Evolutionary conservation across 2,329 filamentous ascomycete species (phyloP).

Genomic region (Cercospora sojina): DNA sequence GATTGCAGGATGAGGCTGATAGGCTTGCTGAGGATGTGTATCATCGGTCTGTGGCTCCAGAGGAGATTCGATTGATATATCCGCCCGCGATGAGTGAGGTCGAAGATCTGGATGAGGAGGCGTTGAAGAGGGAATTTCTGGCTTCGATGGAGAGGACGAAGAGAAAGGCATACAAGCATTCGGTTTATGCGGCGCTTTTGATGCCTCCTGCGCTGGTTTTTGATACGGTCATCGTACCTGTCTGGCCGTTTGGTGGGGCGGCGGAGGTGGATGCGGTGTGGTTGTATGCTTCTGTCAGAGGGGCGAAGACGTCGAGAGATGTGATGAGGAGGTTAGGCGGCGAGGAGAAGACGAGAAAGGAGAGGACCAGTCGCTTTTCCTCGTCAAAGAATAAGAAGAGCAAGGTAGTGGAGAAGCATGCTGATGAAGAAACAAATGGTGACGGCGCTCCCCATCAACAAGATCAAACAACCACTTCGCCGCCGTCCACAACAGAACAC

Average conservation of each 20-base stretch:
- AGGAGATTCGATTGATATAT: constrained; percentile 46
- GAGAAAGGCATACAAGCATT: constrained; percentile 44
- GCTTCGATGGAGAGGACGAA: constrained; percentile 45
- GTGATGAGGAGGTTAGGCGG: constrained; percentile 42
- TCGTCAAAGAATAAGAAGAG: not conserved
- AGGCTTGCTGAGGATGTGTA: constrained; percentile 36
- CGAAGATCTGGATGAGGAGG: constrained; percentile 27
- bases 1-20: constrained; percentile 24
- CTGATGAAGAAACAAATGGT: not conserved
- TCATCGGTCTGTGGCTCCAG: constrained; percentile 41
- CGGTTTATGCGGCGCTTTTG: constrained; percentile 46
- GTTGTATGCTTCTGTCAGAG: constrained; percentile 47
- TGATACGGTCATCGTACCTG: constrained; percentile 38
- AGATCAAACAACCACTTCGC: not conserved
- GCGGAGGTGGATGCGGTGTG: constrained; percentile 41
- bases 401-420: not conserved
- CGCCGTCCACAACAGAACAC: not conserved
- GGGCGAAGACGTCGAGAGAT: constrained; percentile 43
- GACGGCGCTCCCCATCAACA: not conserved
- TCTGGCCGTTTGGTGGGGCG: constrained; percentile 43
- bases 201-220: constrained; percentile 41
- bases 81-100: constrained; percentile 27
- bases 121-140: constrained; percentile 44
- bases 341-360: not conserved
- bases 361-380: not conserved